Conservation (phyloP, 805 yeast genomes). For the Torulaspora maleeae region DNA sequence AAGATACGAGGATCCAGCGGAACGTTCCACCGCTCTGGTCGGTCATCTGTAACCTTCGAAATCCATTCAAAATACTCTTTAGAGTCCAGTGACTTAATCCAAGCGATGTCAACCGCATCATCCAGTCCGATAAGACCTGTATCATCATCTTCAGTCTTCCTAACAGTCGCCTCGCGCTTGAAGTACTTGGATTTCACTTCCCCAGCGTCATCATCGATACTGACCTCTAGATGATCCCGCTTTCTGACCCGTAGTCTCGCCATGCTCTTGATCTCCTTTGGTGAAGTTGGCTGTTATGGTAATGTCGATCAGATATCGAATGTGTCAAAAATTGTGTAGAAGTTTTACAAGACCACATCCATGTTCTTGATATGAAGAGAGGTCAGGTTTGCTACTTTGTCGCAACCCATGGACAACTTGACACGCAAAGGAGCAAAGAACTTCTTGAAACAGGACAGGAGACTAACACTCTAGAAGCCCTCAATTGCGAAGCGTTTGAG, state of each 20-base stretch:
- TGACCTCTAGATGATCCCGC: slow-evolving; percentile 10
- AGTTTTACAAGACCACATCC: too few relatives aligned
- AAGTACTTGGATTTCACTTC: slow-evolving; percentile 23
- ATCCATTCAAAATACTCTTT: slow-evolving; percentile 30
- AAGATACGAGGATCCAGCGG: slow-evolving; percentile 18
- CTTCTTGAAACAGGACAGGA: too few relatives aligned
- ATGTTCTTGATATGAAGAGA: too few relatives aligned
- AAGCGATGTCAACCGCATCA: slow-evolving; percentile 19
- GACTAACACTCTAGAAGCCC: too few relatives aligned
- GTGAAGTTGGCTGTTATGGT: neutral
- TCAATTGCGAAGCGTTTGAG: too few relatives aligned
- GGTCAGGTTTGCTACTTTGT: too few relatives aligned
- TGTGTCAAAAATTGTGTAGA: neutral
- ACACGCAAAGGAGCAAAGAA: too few relatives aligned
- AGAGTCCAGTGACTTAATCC: slow-evolving; percentile 28
- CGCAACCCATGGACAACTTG: too few relatives aligned
- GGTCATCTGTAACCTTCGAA: slow-evolving; percentile 25
- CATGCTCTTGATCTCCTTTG: slow-evolving; percentile 2
- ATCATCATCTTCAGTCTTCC: neutral
- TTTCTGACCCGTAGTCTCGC: slow-evolving; percentile 6
- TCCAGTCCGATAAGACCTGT: neutral
- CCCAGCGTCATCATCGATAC: slow-evolving; percentile 2
- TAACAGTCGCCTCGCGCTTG: slow-evolving; percentile 9
- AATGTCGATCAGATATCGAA: too few relatives aligned
- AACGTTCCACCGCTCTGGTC: slow-evolving; percentile 20